These are phyloP conservation scores for Flaveria brownii DNA, from an alignment of 129 eudicot genomes.

Conservation along the genomic window DNA sequence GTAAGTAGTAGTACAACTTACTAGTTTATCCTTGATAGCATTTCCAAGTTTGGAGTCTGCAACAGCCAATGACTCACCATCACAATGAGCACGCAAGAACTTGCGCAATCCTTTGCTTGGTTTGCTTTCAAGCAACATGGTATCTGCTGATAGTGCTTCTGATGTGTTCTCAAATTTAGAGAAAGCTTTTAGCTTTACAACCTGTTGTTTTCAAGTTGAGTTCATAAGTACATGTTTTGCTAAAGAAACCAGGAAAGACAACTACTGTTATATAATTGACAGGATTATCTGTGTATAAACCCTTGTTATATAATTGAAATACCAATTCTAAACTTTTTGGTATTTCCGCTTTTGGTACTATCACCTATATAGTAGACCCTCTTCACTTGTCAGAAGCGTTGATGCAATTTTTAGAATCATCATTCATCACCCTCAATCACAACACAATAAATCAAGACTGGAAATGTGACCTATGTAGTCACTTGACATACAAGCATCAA, in stretches of 20 bases:
- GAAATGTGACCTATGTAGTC: too few species aligned
- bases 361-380: too few species aligned
- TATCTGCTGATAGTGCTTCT: slow-evolving; percentile 73
- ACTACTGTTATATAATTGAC: neutral
- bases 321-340: too few species aligned
- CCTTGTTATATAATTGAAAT: too few species aligned
- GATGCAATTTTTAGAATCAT: too few species aligned
- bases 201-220: slow-evolving; percentile 36
- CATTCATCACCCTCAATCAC: too few species aligned
- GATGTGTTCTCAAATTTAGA: slow-evolving; percentile 93
- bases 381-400: too few species aligned
- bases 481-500: too few species aligned
- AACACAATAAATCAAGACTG: too few species aligned
- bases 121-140: slow-evolving; percentile 69
- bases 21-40: slow-evolving; percentile 81
- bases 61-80: slow-evolving; percentile 82
- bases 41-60: slow-evolving; percentile 86
- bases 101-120: slow-evolving; percentile 91
- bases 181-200: slow-evolving; percentile 90
- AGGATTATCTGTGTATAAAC: too few species aligned
- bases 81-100: slow-evolving; percentile 86
- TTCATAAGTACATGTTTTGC: slow-evolving; percentile 13
- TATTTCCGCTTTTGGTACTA: too few species aligned
- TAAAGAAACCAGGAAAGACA: neutral
- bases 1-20: slow-evolving; percentile 37